Percentiles rank a stretch among this genome's conserved stretches.
These are phyloP conservation scores for Polysphondylium violaceum DNA, from an alignment of 78 protist species.

Conservation along the genomic window DNA sequence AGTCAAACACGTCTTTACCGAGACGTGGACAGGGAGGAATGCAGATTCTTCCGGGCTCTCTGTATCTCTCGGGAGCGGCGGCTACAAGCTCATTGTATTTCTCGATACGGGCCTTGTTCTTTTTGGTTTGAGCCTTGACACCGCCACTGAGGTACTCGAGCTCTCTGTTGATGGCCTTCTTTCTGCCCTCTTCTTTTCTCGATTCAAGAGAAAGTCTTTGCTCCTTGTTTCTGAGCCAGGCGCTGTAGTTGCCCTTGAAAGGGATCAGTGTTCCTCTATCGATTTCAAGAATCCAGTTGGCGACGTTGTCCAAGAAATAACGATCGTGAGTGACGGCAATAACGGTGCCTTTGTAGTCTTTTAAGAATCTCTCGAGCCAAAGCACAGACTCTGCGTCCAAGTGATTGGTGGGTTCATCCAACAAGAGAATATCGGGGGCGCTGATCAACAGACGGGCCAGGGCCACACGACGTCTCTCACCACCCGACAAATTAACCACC, in stretches of 20 bases:
- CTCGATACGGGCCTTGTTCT: slow-evolving; percentile 45
- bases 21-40: slow-evolving; percentile 85
- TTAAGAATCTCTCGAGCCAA: slow-evolving; percentile 82
- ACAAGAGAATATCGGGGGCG: slow-evolving; percentile 78
- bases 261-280: slow-evolving; percentile 79
- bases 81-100: slow-evolving; percentile 56
- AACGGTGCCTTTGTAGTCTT: slow-evolving; percentile 81
- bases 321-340: slow-evolving; percentile 92
- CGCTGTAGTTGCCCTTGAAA: slow-evolving; percentile 78
- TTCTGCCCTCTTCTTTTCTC: slow-evolving; percentile 73
- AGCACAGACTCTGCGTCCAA: slow-evolving; percentile 86
- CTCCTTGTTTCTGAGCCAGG: slow-evolving; percentile 79
- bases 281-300: slow-evolving; percentile 86
- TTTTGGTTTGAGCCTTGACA: slow-evolving; percentile 82
- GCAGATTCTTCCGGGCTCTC: slow-evolving; percentile 70
- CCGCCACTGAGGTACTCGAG: slow-evolving; percentile 70
- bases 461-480: slow-evolving; percentile 86
- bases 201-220: slow-evolving; percentile 46
- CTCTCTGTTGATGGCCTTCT: slow-evolving; percentile 77
- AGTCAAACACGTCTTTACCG: slow-evolving; percentile 52
- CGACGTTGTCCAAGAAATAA: slow-evolving; percentile 86
- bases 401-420: slow-evolving; percentile 91
- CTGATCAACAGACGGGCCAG: slow-evolving; percentile 80
- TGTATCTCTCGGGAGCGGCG: slow-evolving; percentile 60
- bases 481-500: slow-evolving; percentile 70